Conservation (phyloP, 129 eudicot species). For the Arctium lappa region DNA sequence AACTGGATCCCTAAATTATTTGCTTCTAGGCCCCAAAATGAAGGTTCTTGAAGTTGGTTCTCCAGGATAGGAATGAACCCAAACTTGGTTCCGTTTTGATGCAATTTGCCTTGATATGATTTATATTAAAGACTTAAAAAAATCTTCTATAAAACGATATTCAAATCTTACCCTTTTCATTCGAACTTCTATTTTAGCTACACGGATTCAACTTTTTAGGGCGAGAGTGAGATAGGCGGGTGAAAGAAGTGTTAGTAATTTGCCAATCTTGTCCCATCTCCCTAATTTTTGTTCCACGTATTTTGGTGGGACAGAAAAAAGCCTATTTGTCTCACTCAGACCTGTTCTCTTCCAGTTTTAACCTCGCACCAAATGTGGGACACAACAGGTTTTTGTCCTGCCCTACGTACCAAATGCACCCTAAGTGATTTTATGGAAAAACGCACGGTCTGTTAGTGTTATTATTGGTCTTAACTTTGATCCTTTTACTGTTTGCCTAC, state of each 20-base stretch:
- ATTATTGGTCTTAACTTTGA: constrained; percentile 8
- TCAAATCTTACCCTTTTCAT: background rate
- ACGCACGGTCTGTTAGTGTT: background rate
- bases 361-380: too few relatives aligned
- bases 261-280: background rate
- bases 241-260: background rate
- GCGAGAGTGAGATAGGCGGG: background rate
- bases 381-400: too few relatives aligned
- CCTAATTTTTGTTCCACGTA: too few relatives aligned
- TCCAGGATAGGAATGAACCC: too few relatives aligned
- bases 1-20: too few relatives aligned
- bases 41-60: too few relatives aligned
- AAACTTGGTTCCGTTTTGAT: too few relatives aligned
- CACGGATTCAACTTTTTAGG: background rate
- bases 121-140: background rate
- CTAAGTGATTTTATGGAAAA: background rate
- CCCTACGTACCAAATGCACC: background rate
- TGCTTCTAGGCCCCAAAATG: too few relatives aligned
- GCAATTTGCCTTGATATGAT: background rate
- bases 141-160: background rate
- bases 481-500: constrained; percentile 11
- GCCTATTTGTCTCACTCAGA: too few relatives aligned
- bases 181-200: background rate
- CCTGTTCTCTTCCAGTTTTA: too few relatives aligned
- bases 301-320: too few relatives aligned